Evolutionary conservation across 2,329 filamentous ascomycete species (phyloP), one percentile per base, ranked within the genome.

Genomic region (Ophiocordyceps camponoti-saundersi): DNA sequence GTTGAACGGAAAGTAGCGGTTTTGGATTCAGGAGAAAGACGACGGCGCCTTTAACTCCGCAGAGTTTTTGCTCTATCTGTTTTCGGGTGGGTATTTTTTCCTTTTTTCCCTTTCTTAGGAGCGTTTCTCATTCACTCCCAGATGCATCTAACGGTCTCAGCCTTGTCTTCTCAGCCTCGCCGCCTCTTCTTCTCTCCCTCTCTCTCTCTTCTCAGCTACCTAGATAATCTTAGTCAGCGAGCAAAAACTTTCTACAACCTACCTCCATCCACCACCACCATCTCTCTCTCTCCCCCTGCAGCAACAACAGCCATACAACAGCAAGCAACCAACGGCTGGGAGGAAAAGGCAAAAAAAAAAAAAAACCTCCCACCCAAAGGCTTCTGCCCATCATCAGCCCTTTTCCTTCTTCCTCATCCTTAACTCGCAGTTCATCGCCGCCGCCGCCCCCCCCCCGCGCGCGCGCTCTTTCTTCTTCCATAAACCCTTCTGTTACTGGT

Each of bases 221-320:
- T 26, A 26, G 4, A 26, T 4, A 26, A 8, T 4, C 26, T 40
- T 40, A 40, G 50, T 53, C 53, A 53, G 52, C 53, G 48, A 44
- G 40, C 44, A 49, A 54, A 55, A 55, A 52, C 45, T 51, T 50
- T 50, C 50, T 51, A 40, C 46, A 40, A 12, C 48, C 40, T 44
- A 44, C 42, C 36, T 40, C 48, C 23, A 44, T 40, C 18, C 20
- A 34, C 46, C 43, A 42, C 29, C 47, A 20, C 16, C 44, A 44
- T 21, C 12, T 43, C 32, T 44, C 47, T 36, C 15, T 45, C 36
- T 7, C 43, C 44, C 44, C 23, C 47, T 44, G 12, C 11, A 13
- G 40, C 23, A 26, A n/a, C 32, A 21, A 16, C 45, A 23, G 18
- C 34, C 6, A 48, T 46, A 46, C 32, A 36, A 36, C 32, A 13